Conservation (phyloP, 2,329 filamentous ascomycete genomes). For the Celoporthe dispersa region DNA sequence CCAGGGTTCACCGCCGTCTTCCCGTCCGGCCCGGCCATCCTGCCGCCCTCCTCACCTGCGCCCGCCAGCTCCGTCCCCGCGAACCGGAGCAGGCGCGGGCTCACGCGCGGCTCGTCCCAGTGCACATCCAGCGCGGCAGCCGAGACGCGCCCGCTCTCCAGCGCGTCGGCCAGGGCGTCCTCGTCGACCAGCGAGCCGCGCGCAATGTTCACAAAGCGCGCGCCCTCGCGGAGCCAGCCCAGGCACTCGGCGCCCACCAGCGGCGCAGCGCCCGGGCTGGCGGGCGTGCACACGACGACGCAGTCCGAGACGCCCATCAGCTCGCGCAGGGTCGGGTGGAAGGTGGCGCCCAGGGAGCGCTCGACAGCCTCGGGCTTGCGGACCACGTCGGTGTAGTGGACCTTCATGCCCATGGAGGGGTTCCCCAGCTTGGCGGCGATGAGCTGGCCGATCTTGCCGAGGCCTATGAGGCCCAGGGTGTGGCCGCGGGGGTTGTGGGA, state of each 20-base stretch:
- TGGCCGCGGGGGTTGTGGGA: conserved; percentile 68
- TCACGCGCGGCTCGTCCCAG: conserved; percentile 60
- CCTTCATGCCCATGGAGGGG: conserved; percentile 67
- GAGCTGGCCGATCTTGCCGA: conserved; percentile 68
- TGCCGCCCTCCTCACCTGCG: neutral
- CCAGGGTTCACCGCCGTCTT: conserved; percentile 32
- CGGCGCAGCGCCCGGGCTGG: conserved; percentile 47
- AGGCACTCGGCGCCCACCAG: conserved; percentile 56
- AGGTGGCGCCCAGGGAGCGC: conserved; percentile 48
- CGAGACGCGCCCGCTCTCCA: conserved; percentile 55
- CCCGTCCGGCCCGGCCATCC: neutral
- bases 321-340: conserved; percentile 54
- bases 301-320: conserved; percentile 61
- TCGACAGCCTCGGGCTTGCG: conserved; percentile 52
- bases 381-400: conserved; percentile 65
- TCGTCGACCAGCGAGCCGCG: conserved; percentile 69
- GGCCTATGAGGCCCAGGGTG: conserved; percentile 68
- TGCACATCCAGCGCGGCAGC: conserved; percentile 69
- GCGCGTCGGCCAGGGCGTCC: conserved; percentile 61
- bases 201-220: conserved; percentile 68
- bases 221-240: conserved; percentile 55
- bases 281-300: conserved; percentile 64
- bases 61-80: conserved; percentile 34
- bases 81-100: conserved; percentile 49
- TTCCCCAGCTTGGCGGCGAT: conserved; percentile 62